These are phyloP conservation scores for Inga oerstediana DNA, from an alignment of 306 rosid species.

Conservation along the genomic window DNA sequence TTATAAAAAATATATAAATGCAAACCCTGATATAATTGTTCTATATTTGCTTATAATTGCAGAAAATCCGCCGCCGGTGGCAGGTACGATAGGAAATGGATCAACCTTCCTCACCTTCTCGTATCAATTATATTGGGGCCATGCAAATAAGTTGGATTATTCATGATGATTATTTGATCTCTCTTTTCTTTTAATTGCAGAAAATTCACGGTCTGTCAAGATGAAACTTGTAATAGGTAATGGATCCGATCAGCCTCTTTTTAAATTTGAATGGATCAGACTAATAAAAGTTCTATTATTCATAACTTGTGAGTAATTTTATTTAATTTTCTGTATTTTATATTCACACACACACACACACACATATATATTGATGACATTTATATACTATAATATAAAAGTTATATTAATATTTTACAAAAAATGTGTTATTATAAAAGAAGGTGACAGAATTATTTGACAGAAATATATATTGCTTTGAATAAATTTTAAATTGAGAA, in stretches of 20 bases:
- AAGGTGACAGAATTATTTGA: no score
- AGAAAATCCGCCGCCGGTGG: not conserved
- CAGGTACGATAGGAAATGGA: not conserved
- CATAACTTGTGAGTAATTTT: not conserved
- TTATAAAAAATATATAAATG: no score
- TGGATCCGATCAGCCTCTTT: not conserved
- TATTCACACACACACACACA: no score
- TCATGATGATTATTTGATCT: not conserved
- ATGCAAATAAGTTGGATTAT: not conserved
- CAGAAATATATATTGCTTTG: no score
- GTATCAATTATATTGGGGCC: not conserved
- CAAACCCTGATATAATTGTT: not conserved
- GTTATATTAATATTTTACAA: no score
- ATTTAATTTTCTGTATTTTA: no score
- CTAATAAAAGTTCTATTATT: not conserved
- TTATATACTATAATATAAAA: no score
- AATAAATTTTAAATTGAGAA: no score
- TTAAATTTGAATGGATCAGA: not conserved
- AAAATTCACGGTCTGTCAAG: not conserved
- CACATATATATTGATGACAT: no score
- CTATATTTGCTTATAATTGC: not conserved
- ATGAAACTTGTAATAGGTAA: not conserved
- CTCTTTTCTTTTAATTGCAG: constrained; percentile 2
- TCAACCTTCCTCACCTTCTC: not conserved
- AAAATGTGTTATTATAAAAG: no score